Evolutionary conservation across 352 stramenopile genomes (phyloP).

Genomic region (Thalassiosira mediterranea): DNA sequence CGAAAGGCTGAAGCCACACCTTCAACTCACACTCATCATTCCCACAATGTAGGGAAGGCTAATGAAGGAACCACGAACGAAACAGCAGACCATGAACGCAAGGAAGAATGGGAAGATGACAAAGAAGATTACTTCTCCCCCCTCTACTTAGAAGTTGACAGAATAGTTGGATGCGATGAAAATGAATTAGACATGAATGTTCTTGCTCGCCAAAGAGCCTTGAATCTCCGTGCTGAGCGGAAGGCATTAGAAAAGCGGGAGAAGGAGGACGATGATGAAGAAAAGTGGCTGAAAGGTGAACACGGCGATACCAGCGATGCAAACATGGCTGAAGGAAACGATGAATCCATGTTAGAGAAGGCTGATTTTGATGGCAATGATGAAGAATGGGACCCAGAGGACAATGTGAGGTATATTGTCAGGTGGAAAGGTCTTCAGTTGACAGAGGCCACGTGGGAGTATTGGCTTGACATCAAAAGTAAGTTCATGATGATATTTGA

Average conservation of each 20-base stretch:
- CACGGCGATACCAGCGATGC: conserved; percentile 36
- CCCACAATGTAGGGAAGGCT: conserved; percentile 23
- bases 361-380: conserved; percentile 53
- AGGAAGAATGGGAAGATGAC: conserved; percentile 34
- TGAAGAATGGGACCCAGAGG: conserved; percentile 82
- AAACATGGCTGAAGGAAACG: conserved; percentile 9
- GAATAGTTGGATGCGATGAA: conserved; percentile 82
- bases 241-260: conserved; percentile 58
- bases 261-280: conserved; percentile 61
- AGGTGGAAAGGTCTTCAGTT: conserved; percentile 83
- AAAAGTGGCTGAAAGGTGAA: conserved; percentile 63
- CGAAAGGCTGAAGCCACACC: conserved; percentile 43
- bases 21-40: conserved; percentile 48
- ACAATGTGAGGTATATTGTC: conserved; percentile 85
- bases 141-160: conserved; percentile 73
- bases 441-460: conserved; percentile 85
- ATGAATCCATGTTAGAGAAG: conserved; percentile 5
- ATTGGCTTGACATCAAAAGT: conserved; percentile 70
- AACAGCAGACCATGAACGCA: conserved; percentile 2
- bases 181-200: conserved; percentile 81
- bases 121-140: conserved; percentile 78
- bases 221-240: conserved; percentile 68
- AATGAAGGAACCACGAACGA: conserved; percentile 15
- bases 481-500: too few relatives aligned
- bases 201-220: conserved; percentile 73